Conservation (phyloP, 2,329 filamentous ascomycete species). For the Xylariaceae sp. region DNA sequence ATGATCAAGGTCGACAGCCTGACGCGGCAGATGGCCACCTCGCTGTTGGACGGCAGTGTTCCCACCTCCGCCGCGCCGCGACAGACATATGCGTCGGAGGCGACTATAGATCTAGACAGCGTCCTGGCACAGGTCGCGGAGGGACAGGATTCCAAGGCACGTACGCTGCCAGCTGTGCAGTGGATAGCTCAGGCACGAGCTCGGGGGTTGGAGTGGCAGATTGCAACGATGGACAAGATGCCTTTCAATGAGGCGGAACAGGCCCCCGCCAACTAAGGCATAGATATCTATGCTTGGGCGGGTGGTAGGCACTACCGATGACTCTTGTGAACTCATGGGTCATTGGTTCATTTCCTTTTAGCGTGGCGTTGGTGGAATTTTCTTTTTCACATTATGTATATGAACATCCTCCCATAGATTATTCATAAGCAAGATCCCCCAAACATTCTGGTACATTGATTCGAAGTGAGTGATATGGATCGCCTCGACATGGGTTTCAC, state of each 20-base stretch:
- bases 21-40: neutral
- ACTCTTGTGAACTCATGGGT: neutral
- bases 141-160: neutral
- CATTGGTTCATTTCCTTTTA: neutral
- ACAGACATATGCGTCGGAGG: neutral
- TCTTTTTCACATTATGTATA: neutral
- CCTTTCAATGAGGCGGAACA: neutral
- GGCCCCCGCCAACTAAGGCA: neutral
- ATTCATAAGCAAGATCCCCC: slow-evolving; percentile 1
- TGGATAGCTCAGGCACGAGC: slow-evolving; percentile 1
- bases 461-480: too few relatives aligned
- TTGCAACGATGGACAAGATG: slow-evolving; percentile 2
- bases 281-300: neutral
- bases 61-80: neutral
- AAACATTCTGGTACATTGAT: too few relatives aligned
- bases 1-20: slow-evolving; percentile 1
- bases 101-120: neutral
- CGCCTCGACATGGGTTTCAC: too few relatives aligned
- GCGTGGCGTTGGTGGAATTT: neutral
- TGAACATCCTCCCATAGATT: neutral
- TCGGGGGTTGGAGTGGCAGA: slow-evolving; percentile 3
- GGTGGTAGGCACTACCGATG: neutral
- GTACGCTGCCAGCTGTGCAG: slow-evolving; percentile 1
- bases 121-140: neutral
- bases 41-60: neutral